Evolutionary conservation across 2,329 filamentous ascomycete genomes (phyloP), one percentile per base, ranked within the genome.

Genomic region (Aspergillus fumigatus): DNA sequence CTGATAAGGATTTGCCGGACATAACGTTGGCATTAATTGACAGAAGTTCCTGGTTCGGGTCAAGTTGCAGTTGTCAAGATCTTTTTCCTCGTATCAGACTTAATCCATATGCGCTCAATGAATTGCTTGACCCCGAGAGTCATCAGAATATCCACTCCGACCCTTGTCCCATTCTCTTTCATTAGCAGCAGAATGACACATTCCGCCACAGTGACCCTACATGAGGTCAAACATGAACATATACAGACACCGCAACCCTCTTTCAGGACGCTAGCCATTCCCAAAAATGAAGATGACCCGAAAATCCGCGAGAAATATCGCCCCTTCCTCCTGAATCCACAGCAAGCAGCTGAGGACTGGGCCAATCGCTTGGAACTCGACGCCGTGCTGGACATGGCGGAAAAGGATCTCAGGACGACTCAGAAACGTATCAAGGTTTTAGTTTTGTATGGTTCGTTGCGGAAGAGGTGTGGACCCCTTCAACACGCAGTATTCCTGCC

Each of bases 331-430:
- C 70, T 45, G 41, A 45, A 71, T 38, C 67, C 43, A 0, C 19
- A 75, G 0, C 65, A 72, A 11, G 53, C 72, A 3, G 57, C 65
- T 1, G 66, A 69, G 14, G 84, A 87, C 67, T 88, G 85, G 85
- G 70, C 87, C 23, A 71, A 75, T 0, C 59, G 75, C 40, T 70
- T 88, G 3, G 85, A 88, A 62, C 70, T 88, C 4, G 77, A 75
- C 40, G 83, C 80, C 0, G 79, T 69, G 1, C 63, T 81, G 43
- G 73, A 79, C 48, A 77, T 87, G 73, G 80, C 80, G 0, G 76
- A 81, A 47, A 66, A 74, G 4, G 71, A 85, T 32, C 55, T 85
- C 0, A 54, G 70, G 2, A 64, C 59, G 21, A 72, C 70, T 1
- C 70, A 72, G 1, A 62, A 75, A 1, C 70, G 81, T 51, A 55